Evolutionary conservation across 331 rosid species (phyloP), one percentile per base, ranked within the genome.

Genomic region (Saraca asoca): DNA sequence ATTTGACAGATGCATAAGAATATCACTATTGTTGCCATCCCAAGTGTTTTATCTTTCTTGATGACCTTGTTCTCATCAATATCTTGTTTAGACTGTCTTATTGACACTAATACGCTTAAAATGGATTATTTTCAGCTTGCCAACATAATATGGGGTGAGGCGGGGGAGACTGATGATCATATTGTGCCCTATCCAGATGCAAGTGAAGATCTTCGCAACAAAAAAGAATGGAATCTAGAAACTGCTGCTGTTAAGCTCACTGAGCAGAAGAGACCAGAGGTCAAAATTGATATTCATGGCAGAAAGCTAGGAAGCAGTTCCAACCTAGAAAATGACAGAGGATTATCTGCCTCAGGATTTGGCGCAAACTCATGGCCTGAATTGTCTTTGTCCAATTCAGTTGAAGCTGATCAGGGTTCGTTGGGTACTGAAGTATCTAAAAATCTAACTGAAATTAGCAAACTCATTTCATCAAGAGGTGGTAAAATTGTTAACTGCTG

Each of bases 61-160:
- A n/a, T 67, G 13, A 17, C 51, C 59, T 69, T 43, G 7, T 16
- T 35, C 20, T 60, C 7, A 12, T 52, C 49, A 66, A 53, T 70
- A 48, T 45, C 9, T 37, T 34, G 18, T 39, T 39, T 24, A 1
- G 31, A 24, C 31, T 24, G 31, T 24, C 31, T 24, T 24, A 24
- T 24, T 24, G 31, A 24, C 31, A 34, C 51, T 51, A 69, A 31
- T 35, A 58, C 74, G 46, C 64, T 69, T 56, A 18, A 67, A 11
- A 14, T 69, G 60, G 15, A 16, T 69, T 73, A 17, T 58, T 81
- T 79, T 84, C 99, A 90, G 99, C 89, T 94, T 60, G 83, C 84
- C 13, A 86, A 88, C 81, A 90, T 94, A 84, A 71, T 94, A 88
- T 90, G 97, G 96, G 91, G 79, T 73, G 97, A 90, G 83, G 83